These are phyloP conservation scores for Vigna angularis DNA, from an alignment of 306 rosid genomes.

Conservation along the genomic window DNA sequence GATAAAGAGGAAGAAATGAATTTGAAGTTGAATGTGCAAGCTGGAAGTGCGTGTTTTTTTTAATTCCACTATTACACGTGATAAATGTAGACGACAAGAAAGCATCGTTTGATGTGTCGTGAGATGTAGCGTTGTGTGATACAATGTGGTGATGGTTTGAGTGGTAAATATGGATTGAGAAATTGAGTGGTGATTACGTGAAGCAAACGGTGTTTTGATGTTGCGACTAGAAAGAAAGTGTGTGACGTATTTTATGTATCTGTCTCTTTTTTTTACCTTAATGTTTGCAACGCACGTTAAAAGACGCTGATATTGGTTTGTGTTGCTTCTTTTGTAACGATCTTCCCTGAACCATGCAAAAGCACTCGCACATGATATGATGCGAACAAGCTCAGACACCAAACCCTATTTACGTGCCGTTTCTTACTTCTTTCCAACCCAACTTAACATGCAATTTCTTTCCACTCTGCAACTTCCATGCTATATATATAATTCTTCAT, in stretches of 20 bases:
- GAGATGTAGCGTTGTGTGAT: too few species aligned
- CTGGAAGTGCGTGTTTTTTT: not conserved
- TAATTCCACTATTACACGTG: too few species aligned
- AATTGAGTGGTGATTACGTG: conserved; percentile 48
- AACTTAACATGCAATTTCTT: not conserved
- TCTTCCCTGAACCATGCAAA: conserved; percentile 35
- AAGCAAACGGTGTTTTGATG: conserved; percentile 48
- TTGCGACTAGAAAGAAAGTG: conserved; percentile 43
- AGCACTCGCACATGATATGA: conserved; percentile 44
- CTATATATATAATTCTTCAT: too few species aligned
- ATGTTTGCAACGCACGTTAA: too few species aligned
- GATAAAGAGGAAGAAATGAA: not conserved
- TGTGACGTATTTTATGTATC: conserved; percentile 18
- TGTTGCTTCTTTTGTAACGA: conserved; percentile 29
- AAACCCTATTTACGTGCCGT: conserved; percentile 11
- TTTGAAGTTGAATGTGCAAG: not conserved
- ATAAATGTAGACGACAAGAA: too few species aligned
- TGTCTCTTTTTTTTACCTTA: too few species aligned
- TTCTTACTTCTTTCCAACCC: conserved; percentile 18
- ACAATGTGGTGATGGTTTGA: not conserved
- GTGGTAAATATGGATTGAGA: conserved; percentile 20
- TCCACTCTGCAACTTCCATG: too few species aligned
- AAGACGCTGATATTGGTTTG: conserved; percentile 34
- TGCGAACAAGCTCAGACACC: not conserved
- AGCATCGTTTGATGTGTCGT: too few species aligned